Conservation (phyloP, 1,284 basidiomycete genomes). For the Ceratobasidium sp. region DNA sequence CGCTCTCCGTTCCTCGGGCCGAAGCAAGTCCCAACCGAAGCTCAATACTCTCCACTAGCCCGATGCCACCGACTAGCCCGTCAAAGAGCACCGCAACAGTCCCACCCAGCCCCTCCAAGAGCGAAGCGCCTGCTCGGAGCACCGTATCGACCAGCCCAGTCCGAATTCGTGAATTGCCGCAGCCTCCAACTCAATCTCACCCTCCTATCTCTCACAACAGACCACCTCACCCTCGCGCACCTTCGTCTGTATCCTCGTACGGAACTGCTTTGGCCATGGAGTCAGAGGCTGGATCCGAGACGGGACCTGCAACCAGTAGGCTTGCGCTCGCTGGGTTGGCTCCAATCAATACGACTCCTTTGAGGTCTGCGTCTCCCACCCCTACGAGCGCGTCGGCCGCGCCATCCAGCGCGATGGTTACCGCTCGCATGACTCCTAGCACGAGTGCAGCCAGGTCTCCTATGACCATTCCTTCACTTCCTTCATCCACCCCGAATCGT, state of each 20-base stretch:
- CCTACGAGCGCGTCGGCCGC: slow-evolving; percentile 21
- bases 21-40: not conserved
- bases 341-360: slow-evolving; percentile 21
- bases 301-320: not conserved
- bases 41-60: not conserved
- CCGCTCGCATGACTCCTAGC: slow-evolving; percentile 28
- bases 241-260: slow-evolving; percentile 28
- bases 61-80: not conserved
- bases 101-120: slow-evolving; percentile 13
- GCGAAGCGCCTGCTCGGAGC: not conserved
- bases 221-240: not conserved
- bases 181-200: not conserved
- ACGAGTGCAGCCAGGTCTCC: slow-evolving; percentile 12
- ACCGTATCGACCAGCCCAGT: slow-evolving; percentile 4
- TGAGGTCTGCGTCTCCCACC: not conserved
- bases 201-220: not conserved
- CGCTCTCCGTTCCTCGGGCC: not conserved
- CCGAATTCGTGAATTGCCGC: not conserved
- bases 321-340: slow-evolving; percentile 22
- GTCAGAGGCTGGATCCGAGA: slow-evolving; percentile 19
- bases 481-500: not conserved
- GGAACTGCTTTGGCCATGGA: slow-evolving; percentile 30
- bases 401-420: slow-evolving; percentile 21
- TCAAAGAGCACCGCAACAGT: not conserved
- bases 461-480: not conserved